A percentile compares a stretch with the other conserved stretches of the same genome.
Evolutionary conservation across 495 filamentous ascomycete genomes (phyloP).

Genomic region (Lasiosphaeris hirsuta): DNA sequence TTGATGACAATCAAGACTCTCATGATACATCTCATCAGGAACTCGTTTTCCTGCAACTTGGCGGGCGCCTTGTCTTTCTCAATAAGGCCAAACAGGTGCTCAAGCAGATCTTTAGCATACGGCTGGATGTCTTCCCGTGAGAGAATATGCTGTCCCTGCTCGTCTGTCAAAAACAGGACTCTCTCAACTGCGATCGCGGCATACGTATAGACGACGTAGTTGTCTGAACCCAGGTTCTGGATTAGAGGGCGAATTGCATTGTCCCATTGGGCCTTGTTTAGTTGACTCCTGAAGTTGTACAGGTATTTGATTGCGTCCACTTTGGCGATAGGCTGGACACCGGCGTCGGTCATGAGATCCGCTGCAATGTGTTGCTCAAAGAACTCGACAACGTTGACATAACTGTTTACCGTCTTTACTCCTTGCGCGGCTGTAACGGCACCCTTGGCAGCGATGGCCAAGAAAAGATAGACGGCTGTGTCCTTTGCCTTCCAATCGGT

Average conservation of each 20-base stretch:
- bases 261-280: slow-evolving; percentile 81
- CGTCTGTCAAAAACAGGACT: slow-evolving; percentile 74
- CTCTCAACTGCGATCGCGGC: slow-evolving; percentile 93
- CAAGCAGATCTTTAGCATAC: slow-evolving; percentile 77
- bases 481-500: slow-evolving; percentile 95
- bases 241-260: slow-evolving; percentile 85
- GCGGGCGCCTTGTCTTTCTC: slow-evolving; percentile 74
- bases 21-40: slow-evolving; percentile 98
- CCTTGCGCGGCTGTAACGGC: slow-evolving; percentile 78
- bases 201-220: slow-evolving; percentile 97
- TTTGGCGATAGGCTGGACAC: slow-evolving; percentile 79
- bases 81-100: slow-evolving; percentile 90
- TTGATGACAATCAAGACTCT: slow-evolving; percentile 88
- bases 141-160: slow-evolving; percentile 70
- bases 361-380: slow-evolving; percentile 85
- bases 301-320: slow-evolving; percentile 98
- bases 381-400: slow-evolving; percentile 85
- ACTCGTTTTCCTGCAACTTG: slow-evolving; percentile 98
- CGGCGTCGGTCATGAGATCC: slow-evolving; percentile 66
- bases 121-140: slow-evolving; percentile 66
- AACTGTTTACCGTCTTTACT: slow-evolving; percentile 79
- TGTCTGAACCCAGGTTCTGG: slow-evolving; percentile 77
- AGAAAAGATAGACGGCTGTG: slow-evolving; percentile 91
- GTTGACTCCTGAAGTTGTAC: slow-evolving; percentile 88
- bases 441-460: slow-evolving; percentile 90